phyloP scores from a whole-genome alignment of 306 rosid species.

The Calophaca sinica region DNA sequence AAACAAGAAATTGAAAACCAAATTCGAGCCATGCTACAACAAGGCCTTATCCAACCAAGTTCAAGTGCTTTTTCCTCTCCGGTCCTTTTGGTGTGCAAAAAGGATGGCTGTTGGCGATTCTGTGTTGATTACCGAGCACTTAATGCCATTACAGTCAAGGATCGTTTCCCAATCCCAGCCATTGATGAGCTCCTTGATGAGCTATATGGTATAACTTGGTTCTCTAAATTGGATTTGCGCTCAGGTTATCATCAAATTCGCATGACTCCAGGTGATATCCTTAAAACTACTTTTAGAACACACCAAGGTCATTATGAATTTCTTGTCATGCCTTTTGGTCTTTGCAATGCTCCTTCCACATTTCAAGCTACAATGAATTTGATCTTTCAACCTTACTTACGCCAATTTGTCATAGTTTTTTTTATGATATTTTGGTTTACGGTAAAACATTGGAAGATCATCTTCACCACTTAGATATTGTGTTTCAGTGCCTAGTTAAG shows the following conservation, averaged over 20 bases:
- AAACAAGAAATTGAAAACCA: not conserved
- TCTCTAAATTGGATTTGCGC: not conserved
- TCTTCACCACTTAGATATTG: not conserved
- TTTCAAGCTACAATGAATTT: too few relatives aligned
- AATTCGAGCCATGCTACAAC: not conserved
- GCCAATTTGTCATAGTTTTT: not conserved
- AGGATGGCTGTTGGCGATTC: not conserved
- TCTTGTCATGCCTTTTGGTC: not conserved
- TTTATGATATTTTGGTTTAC: not conserved
- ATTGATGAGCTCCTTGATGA: too few relatives aligned
- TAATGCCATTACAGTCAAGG: too few relatives aligned
- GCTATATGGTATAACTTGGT: not conserved
- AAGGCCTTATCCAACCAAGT: not conserved
- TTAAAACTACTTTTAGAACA: not conserved
- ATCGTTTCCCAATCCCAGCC: too few relatives aligned
- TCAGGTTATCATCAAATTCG: not conserved
- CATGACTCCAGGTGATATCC: not conserved
- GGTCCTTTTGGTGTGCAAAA: fast-evolving
- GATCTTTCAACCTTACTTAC: not conserved
- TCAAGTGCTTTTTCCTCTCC: not conserved
- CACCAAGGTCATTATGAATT: not conserved
- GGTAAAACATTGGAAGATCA: not conserved
- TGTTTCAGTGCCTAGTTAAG: not conserved
- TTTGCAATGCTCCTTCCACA: too few relatives aligned
- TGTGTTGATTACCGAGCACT: not conserved